Evolutionary conservation across 1,284 basidiomycete genomes (phyloP).

Genomic region (Boletellus deceptivus): DNA sequence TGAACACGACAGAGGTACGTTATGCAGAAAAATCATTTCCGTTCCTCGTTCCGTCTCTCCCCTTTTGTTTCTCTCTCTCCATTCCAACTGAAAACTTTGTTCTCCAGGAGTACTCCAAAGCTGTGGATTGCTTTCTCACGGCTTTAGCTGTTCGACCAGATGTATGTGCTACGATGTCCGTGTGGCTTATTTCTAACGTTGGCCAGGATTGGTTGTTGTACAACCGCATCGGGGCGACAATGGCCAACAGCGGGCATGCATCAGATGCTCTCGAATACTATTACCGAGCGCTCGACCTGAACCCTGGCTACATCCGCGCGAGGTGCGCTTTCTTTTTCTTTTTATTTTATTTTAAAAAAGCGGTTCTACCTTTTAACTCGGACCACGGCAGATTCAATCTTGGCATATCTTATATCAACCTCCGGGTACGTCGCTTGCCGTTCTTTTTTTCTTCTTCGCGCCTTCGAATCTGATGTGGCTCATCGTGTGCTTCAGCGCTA

Average conservation of each 20-base stretch:
- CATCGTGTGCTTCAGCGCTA: slow-evolving; percentile 52
- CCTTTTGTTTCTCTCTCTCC: not conserved
- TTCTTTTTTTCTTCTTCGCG: not conserved
- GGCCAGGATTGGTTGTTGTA: slow-evolving; percentile 90
- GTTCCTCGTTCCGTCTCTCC: not conserved
- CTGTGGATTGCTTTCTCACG: slow-evolving; percentile 92
- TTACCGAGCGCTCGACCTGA: slow-evolving; percentile 83
- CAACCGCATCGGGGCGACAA: slow-evolving; percentile 94
- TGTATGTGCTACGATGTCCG: slow-evolving; percentile 39
- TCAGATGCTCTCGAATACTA: slow-evolving; percentile 89
- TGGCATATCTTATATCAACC: slow-evolving; percentile 87
- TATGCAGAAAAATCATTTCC: not conserved
- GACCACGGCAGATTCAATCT: slow-evolving; percentile 71
- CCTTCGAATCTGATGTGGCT: no score
- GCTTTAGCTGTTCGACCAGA: slow-evolving; percentile 87
- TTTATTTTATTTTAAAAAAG: not conserved
- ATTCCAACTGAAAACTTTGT: not conserved
- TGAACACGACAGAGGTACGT: slow-evolving; percentile 86
- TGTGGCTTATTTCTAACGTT: not conserved
- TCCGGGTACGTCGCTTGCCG: slow-evolving; percentile 54
- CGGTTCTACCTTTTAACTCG: slow-evolving; percentile 11
- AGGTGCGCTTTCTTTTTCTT: slow-evolving; percentile 43
- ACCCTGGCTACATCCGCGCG: slow-evolving; percentile 92
- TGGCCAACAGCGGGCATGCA: slow-evolving; percentile 88
- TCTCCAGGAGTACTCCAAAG: slow-evolving; percentile 80